Evolutionary conservation across 768 basidiomycete genomes (phyloP), one percentile per base, ranked within the genome.

Genomic region (Suillus lakei): DNA sequence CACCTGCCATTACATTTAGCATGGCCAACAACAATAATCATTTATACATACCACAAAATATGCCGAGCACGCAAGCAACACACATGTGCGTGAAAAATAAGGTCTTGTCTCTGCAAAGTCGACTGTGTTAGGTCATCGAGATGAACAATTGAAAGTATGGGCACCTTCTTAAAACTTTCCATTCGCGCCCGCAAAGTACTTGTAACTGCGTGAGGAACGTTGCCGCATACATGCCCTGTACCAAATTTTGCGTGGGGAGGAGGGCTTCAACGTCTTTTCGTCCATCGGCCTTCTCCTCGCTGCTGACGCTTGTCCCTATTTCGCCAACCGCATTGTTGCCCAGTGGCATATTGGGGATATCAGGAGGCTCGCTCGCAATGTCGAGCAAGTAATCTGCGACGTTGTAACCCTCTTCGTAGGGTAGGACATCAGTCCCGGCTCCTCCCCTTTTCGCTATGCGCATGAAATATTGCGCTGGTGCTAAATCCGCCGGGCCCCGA

Each of bases 301-400:
- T 70, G 51, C 60, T 62, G 39, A 60, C 67, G 55, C 51, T 66
- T 30, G 28, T 51, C 53, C 43, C 64, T 10, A 34, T 60, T 5
- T 65, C 43, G 6, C 69, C 61, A 59, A 39, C 38, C 60, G 38
- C 36, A 12, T 55, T 18, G 39, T 51, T 68, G 46, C 38, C 39
- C 39, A 61, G 67, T 44, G 56, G 41, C 41, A 30, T 43, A 41
- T 28, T 70, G 56, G 63, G 75, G 79, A 80, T 87, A 8, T 82
- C 78, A 16, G 87, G 85, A 1, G 87, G 83, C 58, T 87, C 86
- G 70, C 87, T 90, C 1, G 95, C 95, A 60, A 98, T 84, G 69
- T 98, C 96, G 26, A 98, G 83, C 13, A 98, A 84, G 71, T 96
- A 93, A 74, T 98, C 96, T 0, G 96, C 95, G 21, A 96, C 86